These are phyloP conservation scores for Hyparrhenia diplandra DNA, from an alignment of 176 grass and related monocot genomes.

Conservation along the genomic window DNA sequence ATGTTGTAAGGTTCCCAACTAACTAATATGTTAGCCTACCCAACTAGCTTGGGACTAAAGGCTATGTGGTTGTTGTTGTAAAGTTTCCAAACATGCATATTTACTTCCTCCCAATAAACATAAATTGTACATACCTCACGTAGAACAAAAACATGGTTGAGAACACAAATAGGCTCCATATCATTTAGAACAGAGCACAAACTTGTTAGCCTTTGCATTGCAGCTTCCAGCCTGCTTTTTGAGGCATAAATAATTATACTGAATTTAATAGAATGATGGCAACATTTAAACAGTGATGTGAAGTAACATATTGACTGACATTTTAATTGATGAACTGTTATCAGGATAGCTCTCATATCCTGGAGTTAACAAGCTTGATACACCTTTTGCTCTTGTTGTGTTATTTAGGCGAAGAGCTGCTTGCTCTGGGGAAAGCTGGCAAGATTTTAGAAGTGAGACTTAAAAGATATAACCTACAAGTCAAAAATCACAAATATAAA, in stretches of 20 bases:
- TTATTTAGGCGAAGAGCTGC: constrained; percentile 82
- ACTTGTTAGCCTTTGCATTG: constrained; percentile 95
- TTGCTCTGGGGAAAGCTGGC: constrained; percentile 97
- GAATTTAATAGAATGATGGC: constrained; percentile 8
- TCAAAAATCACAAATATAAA: constrained; percentile 17
- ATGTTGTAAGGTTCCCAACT: constrained; percentile 9
- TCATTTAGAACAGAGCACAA: constrained; percentile 99
- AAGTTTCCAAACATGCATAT: neutral
- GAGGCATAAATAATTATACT: constrained; percentile 30
- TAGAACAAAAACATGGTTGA: constrained; percentile 99
- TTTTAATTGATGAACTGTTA: constrained; percentile 92
- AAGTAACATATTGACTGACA: constrained; percentile 55
- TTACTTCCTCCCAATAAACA: constrained; percentile 8
- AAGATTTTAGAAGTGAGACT: constrained; percentile 12
- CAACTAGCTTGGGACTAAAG: too few relatives aligned
- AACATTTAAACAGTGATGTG: constrained; percentile 5
- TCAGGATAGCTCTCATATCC: constrained; percentile 96
- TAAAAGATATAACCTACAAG: neutral
- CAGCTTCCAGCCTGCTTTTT: constrained; percentile 94
- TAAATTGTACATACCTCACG: constrained; percentile 62
- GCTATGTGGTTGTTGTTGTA: too few relatives aligned
- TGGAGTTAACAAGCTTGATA: constrained; percentile 70
- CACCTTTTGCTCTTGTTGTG: constrained; percentile 63
- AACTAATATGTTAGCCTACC: too few relatives aligned
- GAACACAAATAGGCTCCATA: constrained; percentile 99